Conservation (phyloP, 2,329 filamentous ascomycete genomes). For the Paracorniculantispora psalliotae region DNA sequence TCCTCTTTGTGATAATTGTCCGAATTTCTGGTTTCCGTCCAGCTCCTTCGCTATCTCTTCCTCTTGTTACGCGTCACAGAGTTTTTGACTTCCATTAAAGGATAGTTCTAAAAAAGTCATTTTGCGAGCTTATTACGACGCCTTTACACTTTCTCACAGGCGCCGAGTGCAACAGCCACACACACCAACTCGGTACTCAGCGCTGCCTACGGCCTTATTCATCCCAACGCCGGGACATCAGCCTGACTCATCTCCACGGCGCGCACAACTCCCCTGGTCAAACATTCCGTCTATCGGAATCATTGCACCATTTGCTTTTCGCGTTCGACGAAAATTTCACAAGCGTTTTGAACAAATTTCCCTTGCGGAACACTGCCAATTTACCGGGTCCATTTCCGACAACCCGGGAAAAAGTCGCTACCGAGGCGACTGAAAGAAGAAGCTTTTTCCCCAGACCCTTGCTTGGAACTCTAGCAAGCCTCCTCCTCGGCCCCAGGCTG, state of each 20-base stretch:
- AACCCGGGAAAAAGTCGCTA: slow-evolving; percentile 7
- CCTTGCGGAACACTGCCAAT: neutral
- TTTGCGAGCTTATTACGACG: neutral
- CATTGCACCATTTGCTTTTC: neutral
- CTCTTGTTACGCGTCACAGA: neutral
- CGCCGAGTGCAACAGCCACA: neutral
- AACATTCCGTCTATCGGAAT: neutral
- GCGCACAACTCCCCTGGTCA: neutral
- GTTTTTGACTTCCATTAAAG: neutral
- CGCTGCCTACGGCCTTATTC: neutral
- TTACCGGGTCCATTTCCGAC: slow-evolving; percentile 6
- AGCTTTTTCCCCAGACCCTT: neutral
- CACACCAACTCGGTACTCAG: neutral
- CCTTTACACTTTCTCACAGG: neutral
- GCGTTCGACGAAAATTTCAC: neutral
- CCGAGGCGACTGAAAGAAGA: slow-evolving; percentile 1
- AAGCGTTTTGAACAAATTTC: neutral
- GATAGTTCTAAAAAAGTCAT: neutral
- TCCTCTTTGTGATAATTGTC: neutral
- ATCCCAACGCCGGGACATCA: neutral
- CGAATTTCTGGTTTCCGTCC: neutral
- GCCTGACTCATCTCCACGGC: slow-evolving; percentile 8
- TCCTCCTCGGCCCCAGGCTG: slow-evolving; percentile 4
- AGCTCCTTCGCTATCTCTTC: neutral
- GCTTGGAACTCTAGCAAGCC: neutral